These are phyloP conservation scores for Dactylis glomerata DNA, from an alignment of 176 grass and related monocot species.

Conservation along the genomic window DNA sequence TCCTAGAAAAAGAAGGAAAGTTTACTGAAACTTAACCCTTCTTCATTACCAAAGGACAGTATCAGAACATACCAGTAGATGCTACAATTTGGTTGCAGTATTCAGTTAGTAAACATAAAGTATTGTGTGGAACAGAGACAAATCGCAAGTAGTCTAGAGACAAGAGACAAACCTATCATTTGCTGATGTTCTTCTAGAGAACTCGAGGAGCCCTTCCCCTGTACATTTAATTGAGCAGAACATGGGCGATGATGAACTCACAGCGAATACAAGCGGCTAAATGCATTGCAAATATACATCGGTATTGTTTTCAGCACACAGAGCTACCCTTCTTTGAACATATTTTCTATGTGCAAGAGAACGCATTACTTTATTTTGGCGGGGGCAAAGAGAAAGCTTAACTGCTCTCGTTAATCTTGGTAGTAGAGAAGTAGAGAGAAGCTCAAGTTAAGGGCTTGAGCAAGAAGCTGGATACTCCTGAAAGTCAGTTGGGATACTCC, in stretches of 20 bases:
- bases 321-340: too few relatives aligned
- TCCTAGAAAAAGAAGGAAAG: not conserved
- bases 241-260: slow-evolving; percentile 37
- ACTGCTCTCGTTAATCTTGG: too few relatives aligned
- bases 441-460: too few relatives aligned
- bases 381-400: too few relatives aligned
- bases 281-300: slow-evolving; percentile 27
- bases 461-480: too few relatives aligned
- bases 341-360: too few relatives aligned
- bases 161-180: slow-evolving; percentile 21
- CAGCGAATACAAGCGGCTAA: slow-evolving; percentile 20
- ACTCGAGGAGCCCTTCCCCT: slow-evolving; percentile 25
- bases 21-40: not conserved
- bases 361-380: too few relatives aligned
- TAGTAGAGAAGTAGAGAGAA: too few relatives aligned
- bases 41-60: not conserved
- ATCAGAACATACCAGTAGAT: not conserved
- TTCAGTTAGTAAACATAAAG: not conserved
- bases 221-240: slow-evolving; percentile 32
- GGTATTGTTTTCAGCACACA: not conserved
- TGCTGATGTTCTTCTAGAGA: slow-evolving; percentile 20
- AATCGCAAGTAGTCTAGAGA: slow-evolving; percentile 11
- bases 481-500: too few relatives aligned
- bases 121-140: not conserved
- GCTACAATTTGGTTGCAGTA: slow-evolving; percentile 7